These are phyloP conservation scores for Ettlia oleoabundans DNA, from an alignment of 139 green algal genomes.

Conservation along the genomic window DNA sequence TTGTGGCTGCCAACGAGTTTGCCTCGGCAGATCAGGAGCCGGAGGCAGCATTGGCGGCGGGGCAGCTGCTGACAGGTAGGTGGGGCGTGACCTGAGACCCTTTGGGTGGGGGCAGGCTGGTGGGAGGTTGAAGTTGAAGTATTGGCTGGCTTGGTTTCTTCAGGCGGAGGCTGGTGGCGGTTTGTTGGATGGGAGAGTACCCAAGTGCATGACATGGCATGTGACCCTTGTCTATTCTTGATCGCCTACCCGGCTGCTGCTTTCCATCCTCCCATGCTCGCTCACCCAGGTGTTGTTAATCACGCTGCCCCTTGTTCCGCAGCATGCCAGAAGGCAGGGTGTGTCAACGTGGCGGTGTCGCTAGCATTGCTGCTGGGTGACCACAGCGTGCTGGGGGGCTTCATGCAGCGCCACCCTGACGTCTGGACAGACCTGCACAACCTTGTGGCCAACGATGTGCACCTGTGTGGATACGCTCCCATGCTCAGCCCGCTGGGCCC, in stretches of 20 bases:
- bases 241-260: no score
- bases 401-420: conserved; percentile 33
- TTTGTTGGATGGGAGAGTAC: no score
- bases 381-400: conserved; percentile 3
- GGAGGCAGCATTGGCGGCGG: conserved; percentile 22
- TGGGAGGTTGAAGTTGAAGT: neutral
- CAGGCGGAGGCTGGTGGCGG: no score
- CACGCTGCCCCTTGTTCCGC: neutral
- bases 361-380: conserved; percentile 72
- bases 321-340: conserved; percentile 46
- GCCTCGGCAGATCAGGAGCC: conserved; percentile 46
- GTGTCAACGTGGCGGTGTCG: conserved; percentile 47
- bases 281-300: no score
- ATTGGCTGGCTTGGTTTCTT: no score
- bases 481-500: conserved; percentile 12
- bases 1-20: conserved; percentile 45
- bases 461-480: conserved; percentile 33
- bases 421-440: conserved; percentile 44
- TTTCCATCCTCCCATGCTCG: no score
- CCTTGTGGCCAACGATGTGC: conserved; percentile 46
- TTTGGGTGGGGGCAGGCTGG: neutral
- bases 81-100: neutral
- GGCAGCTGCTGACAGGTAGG: conserved; percentile 35
- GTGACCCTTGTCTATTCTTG: no score
- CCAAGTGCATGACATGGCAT: no score